These are phyloP conservation scores for Fusarium coicis DNA, from an alignment of 2,329 filamentous ascomycete species.

Conservation along the genomic window DNA sequence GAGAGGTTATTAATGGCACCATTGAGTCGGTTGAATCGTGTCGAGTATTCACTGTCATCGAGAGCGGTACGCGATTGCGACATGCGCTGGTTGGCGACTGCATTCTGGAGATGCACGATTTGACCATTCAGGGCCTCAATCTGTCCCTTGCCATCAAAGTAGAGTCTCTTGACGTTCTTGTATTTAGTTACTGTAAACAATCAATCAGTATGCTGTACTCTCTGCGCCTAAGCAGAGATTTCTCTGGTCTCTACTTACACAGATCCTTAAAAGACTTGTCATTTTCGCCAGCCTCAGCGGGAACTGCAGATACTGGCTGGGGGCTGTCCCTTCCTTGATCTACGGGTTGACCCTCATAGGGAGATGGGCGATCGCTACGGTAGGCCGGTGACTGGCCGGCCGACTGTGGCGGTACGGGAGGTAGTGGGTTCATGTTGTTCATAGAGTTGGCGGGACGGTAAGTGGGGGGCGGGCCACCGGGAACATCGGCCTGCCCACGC, in stretches of 20 bases:
- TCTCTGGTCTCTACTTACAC: conserved; percentile 53
- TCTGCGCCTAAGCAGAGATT: not conserved
- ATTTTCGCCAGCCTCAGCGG: conserved; percentile 54
- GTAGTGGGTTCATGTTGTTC: conserved; percentile 56
- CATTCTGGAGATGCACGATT: conserved; percentile 95
- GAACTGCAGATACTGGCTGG: conserved; percentile 56
- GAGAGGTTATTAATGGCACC: conserved; percentile 94
- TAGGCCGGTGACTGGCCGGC: conserved; percentile 50
- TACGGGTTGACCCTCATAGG: conserved; percentile 57
- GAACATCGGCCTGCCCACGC: conserved; percentile 56
- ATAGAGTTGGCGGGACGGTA: conserved; percentile 63
- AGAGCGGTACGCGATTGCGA: conserved; percentile 93
- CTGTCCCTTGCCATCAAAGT: conserved; percentile 94
- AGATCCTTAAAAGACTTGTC: conserved; percentile 69
- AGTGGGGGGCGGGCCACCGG: conserved; percentile 59
- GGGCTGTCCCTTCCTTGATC: conserved; percentile 67
- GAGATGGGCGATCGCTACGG: conserved; percentile 53
- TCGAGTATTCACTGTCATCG: conserved; percentile 93
- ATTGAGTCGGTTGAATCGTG: conserved; percentile 89
- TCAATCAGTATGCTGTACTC: conserved; percentile 18
- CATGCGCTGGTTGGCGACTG: conserved; percentile 94
- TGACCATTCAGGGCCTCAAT: conserved; percentile 89
- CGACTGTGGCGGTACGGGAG: conserved; percentile 51
- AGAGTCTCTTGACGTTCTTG: conserved; percentile 97
- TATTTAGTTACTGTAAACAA: conserved; percentile 83